Conservation (phyloP, 768 basidiomycete species). For the Floccularia luteovirens region DNA sequence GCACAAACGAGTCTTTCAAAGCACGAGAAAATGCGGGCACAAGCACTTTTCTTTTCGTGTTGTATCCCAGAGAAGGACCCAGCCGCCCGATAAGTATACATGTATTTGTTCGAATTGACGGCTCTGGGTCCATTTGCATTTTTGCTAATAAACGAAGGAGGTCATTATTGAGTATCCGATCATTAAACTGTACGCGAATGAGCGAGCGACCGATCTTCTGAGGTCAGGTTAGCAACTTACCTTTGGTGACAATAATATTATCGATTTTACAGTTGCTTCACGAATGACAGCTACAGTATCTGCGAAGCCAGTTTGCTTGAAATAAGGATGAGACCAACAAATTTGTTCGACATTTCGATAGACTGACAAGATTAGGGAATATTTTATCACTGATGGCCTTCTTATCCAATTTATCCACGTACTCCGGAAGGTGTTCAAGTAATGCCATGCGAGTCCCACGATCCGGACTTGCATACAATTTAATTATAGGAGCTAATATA, state of each 20-base stretch:
- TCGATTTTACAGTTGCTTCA: constrained; percentile 88
- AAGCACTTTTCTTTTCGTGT: constrained; percentile 94
- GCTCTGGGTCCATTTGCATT: constrained; percentile 87
- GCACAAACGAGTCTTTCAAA: constrained; percentile 86
- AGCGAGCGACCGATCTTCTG: constrained; percentile 4
- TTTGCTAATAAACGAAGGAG: constrained; percentile 88
- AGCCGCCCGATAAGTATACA: constrained; percentile 93
- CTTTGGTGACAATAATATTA: constrained; percentile 80
- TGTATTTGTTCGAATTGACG: constrained; percentile 95
- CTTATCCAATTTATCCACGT: constrained; percentile 82
- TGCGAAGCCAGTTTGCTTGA: constrained; percentile 88
- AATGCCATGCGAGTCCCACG: constrained; percentile 92
- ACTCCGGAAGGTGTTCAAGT: constrained; percentile 78
- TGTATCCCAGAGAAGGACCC: constrained; percentile 75
- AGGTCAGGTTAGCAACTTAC: constrained; percentile 33
- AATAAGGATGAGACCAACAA: constrained; percentile 1
- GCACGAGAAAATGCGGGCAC: constrained; percentile 91
- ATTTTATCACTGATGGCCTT: constrained; percentile 81
- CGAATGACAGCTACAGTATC: constrained; percentile 93
- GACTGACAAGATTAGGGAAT: constrained; percentile 84
- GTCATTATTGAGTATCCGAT: constrained; percentile 94
- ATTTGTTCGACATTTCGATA: neutral
- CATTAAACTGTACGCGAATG: constrained; percentile 52
- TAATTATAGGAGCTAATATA: constrained; percentile 74
- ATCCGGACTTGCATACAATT: constrained; percentile 84